These are phyloP conservation scores for Ailanthus altissimus DNA, from an alignment of 345 rosid genomes.

Conservation along the genomic window DNA sequence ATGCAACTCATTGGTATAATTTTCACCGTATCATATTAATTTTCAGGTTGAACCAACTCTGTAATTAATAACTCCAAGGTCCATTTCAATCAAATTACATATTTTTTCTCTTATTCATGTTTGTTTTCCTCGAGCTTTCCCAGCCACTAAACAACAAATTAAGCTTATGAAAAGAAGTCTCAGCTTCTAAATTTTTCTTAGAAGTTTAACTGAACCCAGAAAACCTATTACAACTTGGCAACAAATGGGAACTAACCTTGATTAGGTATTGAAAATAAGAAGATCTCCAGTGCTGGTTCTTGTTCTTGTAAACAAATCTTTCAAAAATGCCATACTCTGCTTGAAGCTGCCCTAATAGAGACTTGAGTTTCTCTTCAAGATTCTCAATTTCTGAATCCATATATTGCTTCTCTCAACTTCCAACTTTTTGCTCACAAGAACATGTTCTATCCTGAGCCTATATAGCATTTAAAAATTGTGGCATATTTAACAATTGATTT, in stretches of 20 bases:
- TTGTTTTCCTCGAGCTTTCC: not conserved
- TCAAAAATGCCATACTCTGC: conserved; percentile 63
- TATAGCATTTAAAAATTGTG: not conserved
- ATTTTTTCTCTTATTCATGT: not conserved
- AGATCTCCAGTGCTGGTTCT: conserved; percentile 90
- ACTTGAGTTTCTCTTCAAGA: conserved; percentile 59
- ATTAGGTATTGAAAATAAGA: conserved; percentile 81
- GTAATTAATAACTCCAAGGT: no score
- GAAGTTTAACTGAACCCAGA: not conserved
- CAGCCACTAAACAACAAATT: not conserved
- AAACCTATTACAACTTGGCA: not conserved
- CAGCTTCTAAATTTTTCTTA: not conserved
- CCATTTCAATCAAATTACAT: no score
- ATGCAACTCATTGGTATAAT: no score
- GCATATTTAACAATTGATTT: not conserved
- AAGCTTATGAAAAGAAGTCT: not conserved
- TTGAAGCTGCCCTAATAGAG: conserved; percentile 51
- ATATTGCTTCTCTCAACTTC: not conserved
- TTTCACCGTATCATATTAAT: no score
- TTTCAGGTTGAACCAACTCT: no score
- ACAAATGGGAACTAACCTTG: conserved; percentile 48
- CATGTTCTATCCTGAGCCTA: not conserved
- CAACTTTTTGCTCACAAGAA: not conserved
- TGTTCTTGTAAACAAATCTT: conserved; percentile 84
- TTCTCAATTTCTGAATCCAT: conserved; percentile 38